These are phyloP conservation scores for Penicillium sp. DNA, from an alignment of 2,329 filamentous ascomycete species.

Conservation along the genomic window DNA sequence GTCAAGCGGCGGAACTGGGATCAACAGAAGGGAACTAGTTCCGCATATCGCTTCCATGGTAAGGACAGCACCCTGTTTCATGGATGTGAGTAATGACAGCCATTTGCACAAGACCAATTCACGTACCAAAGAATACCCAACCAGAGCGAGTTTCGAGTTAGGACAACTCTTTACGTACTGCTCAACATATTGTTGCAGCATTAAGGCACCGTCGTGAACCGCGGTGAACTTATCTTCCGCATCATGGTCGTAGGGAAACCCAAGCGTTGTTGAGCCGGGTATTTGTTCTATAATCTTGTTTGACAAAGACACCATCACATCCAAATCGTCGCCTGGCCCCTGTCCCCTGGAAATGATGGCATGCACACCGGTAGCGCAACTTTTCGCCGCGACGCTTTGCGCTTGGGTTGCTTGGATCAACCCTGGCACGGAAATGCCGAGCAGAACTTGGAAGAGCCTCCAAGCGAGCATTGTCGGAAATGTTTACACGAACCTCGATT, in stretches of 20 bases:
- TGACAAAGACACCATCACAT: conserved; percentile 12
- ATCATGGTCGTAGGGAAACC: conserved; percentile 17
- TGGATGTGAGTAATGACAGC: not conserved
- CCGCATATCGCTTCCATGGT: conserved; percentile 20
- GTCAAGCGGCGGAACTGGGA: conserved; percentile 10
- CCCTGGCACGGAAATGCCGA: not conserved
- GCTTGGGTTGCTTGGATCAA: not conserved
- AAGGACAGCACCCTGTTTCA: conserved; percentile 12
- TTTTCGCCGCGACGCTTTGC: conserved; percentile 4
- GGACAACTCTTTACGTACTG: conserved; percentile 16
- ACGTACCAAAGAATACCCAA: conserved; percentile 20
- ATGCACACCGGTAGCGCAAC: conserved; percentile 17
- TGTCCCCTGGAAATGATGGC: conserved; percentile 18
- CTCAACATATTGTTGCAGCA: conserved; percentile 16
- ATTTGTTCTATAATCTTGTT: conserved; percentile 16
- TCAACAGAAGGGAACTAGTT: conserved; percentile 11
- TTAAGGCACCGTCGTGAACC: conserved; percentile 10
- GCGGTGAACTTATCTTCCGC: conserved; percentile 10
- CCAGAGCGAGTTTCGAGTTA: conserved; percentile 8
- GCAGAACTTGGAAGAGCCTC: not conserved
- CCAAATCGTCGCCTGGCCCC: conserved; percentile 13
- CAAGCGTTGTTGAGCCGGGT: conserved; percentile 19
- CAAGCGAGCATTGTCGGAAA: not conserved
- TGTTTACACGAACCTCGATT: too few species aligned
- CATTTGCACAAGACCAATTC: not conserved